Base-by-base conservation (phyloP, 2,329 filamentous ascomycete genomes). In the Keithomyces neogunnii region DNA sequence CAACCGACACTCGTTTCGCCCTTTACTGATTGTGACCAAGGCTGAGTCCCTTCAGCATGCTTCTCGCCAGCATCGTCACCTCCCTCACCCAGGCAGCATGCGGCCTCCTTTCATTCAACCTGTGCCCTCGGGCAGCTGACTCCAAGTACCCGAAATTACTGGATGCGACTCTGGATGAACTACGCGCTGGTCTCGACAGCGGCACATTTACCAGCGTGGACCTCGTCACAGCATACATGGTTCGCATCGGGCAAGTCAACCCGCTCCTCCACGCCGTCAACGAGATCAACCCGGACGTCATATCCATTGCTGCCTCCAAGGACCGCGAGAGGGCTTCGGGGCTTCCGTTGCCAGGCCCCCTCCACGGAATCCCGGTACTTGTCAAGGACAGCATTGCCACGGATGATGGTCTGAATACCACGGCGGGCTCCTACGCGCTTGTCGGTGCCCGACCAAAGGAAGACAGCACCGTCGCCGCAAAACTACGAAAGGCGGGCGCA, bases 311-410 rank as follows among this genome's bases (percentile, higher is more conserved):
- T 0, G 58, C 56, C 2, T 51, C 60, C 1, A 55, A 71, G 4
- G 73, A 75, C 47, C 48, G 26, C 1, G 53, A 8, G 56, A 62
- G 51, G 36, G 47, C 48, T 1, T 33, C 36, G 4, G 58, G 59
- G 30, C 55, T 55, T 5, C 45, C 30, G 10, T 38, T 32, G 36
- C 19, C 19, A 1, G 64, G 75, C 1, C 79, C 80, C 2, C 69
- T 85, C 0, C 81, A 86, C 60, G 83, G 84, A 5, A 73, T 86
- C 3, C 83, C 83, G 0, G 76, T 86, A 28, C 65, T 86, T 4
- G 71, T 86, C 66, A 86, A 86, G 63, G 78, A 84, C 66, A 85
- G 82, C 60, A 84, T 87, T 47, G 82, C 77, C 13, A 86, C 82
- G 0, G 62, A 67, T 2, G 82, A 86, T 60, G 62, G 71, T 52